phyloP scores from a whole-genome alignment of 1,139 yeast genomes.

The Blastobotrys persicus region DNA sequence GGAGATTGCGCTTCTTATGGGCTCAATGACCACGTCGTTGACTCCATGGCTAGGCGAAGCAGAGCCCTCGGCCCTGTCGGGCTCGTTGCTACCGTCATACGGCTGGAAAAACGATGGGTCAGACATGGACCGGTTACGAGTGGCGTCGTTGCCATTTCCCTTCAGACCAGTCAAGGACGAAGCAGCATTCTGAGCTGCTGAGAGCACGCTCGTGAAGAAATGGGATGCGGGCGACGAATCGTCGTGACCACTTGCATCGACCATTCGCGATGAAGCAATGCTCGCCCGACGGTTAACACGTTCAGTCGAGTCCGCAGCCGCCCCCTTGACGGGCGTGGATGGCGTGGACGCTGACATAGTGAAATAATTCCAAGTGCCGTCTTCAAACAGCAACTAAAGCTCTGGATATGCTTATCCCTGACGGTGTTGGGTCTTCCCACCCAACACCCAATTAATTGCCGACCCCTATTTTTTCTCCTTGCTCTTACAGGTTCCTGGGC shows the following conservation, averaged over 20 bases:
- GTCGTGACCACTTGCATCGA: not conserved
- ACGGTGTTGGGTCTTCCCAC: not conserved
- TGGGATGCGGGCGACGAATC: constrained; percentile 30
- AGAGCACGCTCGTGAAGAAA: constrained; percentile 29
- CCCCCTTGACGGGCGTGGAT: constrained; percentile 2
- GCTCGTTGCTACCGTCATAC: constrained; percentile 5
- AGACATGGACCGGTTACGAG: constrained; percentile 19
- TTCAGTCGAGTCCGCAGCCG: not conserved
- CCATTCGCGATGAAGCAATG: not conserved
- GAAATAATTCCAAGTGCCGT: too few relatives aligned
- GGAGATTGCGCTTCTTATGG: constrained; percentile 50
- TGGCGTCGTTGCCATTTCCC: constrained; percentile 11
- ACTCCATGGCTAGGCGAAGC: constrained; percentile 9
- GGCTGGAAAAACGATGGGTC: constrained; percentile 17
- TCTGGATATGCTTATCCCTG: not conserved
- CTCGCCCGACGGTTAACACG: not conserved
- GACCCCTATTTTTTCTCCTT: not conserved
- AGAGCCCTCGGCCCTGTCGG: constrained; percentile 8
- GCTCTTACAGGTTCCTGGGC: too few relatives aligned
- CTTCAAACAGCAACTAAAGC: too few relatives aligned
- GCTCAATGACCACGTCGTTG: constrained; percentile 51
- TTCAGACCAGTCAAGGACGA: constrained; percentile 27
- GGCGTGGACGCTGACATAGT: constrained; percentile 6
- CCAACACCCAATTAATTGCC: not conserved
- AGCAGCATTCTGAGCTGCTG: constrained; percentile 37